Conservation (phyloP, 306 rosid genomes). For the Cucurbita maxima region DNA sequence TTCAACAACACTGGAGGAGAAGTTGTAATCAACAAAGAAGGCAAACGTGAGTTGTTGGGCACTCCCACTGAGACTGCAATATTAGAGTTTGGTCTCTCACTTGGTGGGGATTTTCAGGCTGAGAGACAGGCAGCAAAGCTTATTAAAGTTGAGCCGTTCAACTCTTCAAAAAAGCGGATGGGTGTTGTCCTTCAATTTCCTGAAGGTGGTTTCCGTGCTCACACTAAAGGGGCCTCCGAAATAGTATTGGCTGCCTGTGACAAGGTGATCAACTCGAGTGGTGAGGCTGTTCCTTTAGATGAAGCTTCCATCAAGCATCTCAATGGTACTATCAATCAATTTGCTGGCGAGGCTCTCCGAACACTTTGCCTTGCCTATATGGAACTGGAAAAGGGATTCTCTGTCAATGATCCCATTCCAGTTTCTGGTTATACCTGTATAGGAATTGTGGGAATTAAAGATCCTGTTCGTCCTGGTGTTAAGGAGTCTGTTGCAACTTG, state of each 20-base stretch:
- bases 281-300: conserved; percentile 73
- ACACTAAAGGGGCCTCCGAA: conserved; percentile 93
- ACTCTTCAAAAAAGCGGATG: conserved; percentile 77
- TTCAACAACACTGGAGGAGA: conserved; percentile 91
- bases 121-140: conserved; percentile 48
- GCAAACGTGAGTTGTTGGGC: conserved; percentile 68
- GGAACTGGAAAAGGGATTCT: conserved; percentile 58
- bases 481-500: conserved; percentile 88
- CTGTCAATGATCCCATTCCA: conserved; percentile 53
- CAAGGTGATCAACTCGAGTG: conserved; percentile 57
- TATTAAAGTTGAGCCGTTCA: conserved; percentile 91
- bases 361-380: conserved; percentile 81
- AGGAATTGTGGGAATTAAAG: conserved; percentile 90
- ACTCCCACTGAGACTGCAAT: conserved; percentile 84
- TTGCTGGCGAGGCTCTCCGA: conserved; percentile 86
- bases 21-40: conserved; percentile 55
- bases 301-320: conserved; percentile 48
- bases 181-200: conserved; percentile 73
- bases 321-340: conserved; percentile 40
- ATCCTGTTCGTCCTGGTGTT: conserved; percentile 95
- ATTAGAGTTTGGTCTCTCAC: conserved; percentile 66
- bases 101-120: conserved; percentile 64
- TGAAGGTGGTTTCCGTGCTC: conserved; percentile 61
- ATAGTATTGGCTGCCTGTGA: conserved; percentile 75
- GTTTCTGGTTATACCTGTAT: conserved; percentile 67